These are phyloP conservation scores for Pseudoperonospora humuli DNA, from an alignment of 352 stramenopile species.

Conservation along the genomic window DNA sequence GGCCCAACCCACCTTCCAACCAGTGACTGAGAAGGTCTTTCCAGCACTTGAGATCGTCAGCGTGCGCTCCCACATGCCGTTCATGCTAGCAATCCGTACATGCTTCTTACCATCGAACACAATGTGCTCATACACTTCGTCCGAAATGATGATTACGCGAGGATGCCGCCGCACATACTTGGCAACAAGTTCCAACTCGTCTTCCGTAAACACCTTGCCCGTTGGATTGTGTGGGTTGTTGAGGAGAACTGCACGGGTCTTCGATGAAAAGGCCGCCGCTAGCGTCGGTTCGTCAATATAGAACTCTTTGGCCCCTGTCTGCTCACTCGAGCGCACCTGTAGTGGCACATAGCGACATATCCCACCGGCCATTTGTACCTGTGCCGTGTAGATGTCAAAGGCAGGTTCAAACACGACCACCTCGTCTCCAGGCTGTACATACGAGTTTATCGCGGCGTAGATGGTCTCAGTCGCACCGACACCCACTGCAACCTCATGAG, in stretches of 20 bases:
- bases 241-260: constrained; percentile 92
- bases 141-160: constrained; percentile 91
- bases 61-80: constrained; percentile 80
- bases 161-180: constrained; percentile 77
- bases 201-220: constrained; percentile 93
- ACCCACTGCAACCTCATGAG: constrained; percentile 90
- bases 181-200: constrained; percentile 91
- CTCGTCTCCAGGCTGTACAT: constrained; percentile 92
- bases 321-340: constrained; percentile 27
- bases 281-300: constrained; percentile 84
- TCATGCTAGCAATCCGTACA: constrained; percentile 64
- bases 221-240: constrained; percentile 99
- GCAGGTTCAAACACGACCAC: constrained; percentile 96
- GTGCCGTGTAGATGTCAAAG: constrained; percentile 94
- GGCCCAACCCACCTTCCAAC: constrained; percentile 91
- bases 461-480: constrained; percentile 93
- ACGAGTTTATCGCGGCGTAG: constrained; percentile 88
- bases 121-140: constrained; percentile 99
- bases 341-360: constrained; percentile 83
- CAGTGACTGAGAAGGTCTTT: constrained; percentile 91
- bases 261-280: constrained; percentile 79
- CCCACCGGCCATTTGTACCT: constrained; percentile 79
- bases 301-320: constrained; percentile 46
- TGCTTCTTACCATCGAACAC: constrained; percentile 75
- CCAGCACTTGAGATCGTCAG: constrained; percentile 87